Conservation (phyloP, 768 basidiomycete genomes). For the Russula vinacea region DNA sequence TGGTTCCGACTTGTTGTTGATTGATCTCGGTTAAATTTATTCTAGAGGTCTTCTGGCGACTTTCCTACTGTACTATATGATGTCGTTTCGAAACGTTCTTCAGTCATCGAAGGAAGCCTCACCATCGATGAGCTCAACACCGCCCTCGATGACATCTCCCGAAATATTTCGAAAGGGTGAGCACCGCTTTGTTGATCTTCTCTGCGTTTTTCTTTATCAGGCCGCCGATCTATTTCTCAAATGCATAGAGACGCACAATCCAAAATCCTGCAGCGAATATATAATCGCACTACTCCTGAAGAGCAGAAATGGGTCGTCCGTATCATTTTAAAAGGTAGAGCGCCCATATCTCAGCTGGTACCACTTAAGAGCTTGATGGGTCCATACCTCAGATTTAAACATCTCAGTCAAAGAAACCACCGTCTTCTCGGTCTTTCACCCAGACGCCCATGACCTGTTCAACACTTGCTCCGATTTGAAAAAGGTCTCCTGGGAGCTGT, state of each 20-base stretch:
- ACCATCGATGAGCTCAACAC: constrained; percentile 83
- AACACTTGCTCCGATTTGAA: constrained; percentile 97
- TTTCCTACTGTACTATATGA: constrained; percentile 86
- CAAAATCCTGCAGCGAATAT: constrained; percentile 70
- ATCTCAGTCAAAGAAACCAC: constrained; percentile 95
- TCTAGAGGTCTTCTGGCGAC: constrained; percentile 73
- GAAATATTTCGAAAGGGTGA: constrained; percentile 72
- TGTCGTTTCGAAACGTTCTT: constrained; percentile 80
- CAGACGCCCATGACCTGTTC: constrained; percentile 89
- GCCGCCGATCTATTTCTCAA: neutral
- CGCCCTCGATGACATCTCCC: constrained; percentile 72
- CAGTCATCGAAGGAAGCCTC: constrained; percentile 68
- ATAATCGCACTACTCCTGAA: constrained; percentile 74
- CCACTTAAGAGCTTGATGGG: neutral
- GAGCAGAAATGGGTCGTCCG: constrained; percentile 97
- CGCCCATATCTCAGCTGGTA: constrained; percentile 5
- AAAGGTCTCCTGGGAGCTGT: constrained; percentile 86
- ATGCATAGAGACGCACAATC: constrained; percentile 66
- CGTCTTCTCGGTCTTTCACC: constrained; percentile 87
- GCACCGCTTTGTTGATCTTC: constrained; percentile 27
- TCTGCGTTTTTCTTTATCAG: neutral
- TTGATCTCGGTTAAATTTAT: neutral
- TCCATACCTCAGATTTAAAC: constrained; percentile 63
- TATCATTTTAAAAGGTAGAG: constrained; percentile 86
- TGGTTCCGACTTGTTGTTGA: no score